Conservation (phyloP, 2,329 filamentous ascomycete species). For the Paecilomyces dactylethromorphus region DNA sequence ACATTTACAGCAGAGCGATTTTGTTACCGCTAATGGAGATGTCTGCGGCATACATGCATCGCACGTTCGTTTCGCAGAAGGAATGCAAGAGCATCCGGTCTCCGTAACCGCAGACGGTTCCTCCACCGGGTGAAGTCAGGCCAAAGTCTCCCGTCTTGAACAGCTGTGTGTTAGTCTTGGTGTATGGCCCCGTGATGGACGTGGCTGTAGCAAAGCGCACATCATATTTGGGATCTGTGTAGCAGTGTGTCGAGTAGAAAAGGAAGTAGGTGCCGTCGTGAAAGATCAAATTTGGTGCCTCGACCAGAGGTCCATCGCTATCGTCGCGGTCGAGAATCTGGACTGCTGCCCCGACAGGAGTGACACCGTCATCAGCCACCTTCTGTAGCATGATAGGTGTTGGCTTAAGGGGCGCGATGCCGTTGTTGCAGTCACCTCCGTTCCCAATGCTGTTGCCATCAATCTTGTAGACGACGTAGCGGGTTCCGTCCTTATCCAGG, state of each 20-base stretch:
- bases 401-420: conserved; percentile 26
- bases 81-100: conserved; percentile 27
- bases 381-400: conserved; percentile 38
- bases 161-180: conserved; percentile 26
- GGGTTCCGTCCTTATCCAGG: conserved; percentile 46
- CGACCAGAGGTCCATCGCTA: conserved; percentile 55
- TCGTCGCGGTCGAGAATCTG: conserved; percentile 59
- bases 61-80: conserved; percentile 17
- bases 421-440: conserved; percentile 43
- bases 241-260: conserved; percentile 59
- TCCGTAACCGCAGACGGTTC: conserved; percentile 23
- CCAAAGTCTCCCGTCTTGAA: conserved; percentile 25
- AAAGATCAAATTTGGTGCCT: conserved; percentile 52
- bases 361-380: conserved; percentile 43
- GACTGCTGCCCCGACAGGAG: conserved; percentile 45
- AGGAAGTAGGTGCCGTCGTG: conserved; percentile 48
- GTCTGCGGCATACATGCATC: conserved; percentile 25
- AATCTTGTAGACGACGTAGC: conserved; percentile 60
- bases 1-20: conserved; percentile 10
- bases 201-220: conserved; percentile 52
- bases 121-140: conserved; percentile 26
- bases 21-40: conserved; percentile 13
- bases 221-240: conserved; percentile 48
- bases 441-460: conserved; percentile 54
- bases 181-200: conserved; percentile 30